Evolutionary conservation across 768 basidiomycete species (phyloP), one percentile per base, ranked within the genome.

Genomic region (Russula sp.): DNA sequence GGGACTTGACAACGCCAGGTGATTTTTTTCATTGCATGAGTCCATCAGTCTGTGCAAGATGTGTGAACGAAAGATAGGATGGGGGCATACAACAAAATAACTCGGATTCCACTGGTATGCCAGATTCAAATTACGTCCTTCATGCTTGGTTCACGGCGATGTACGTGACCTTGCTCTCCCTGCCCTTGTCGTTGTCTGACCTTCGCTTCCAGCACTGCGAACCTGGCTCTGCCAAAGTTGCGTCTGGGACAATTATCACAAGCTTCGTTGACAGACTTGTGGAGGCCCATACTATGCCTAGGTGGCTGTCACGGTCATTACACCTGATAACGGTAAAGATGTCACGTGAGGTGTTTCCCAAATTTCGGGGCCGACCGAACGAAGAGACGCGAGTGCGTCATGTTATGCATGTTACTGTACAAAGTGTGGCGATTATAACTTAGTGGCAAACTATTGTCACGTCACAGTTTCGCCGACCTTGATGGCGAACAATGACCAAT

Each of bases 71-170:
- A 44, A 27, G 45, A 6, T 64, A 59, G 63, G 59, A 64, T 22
- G 45, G 51, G 18, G 59, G 8, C 8, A 22, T 49, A 16, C 35
- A 2, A 32, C 39, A 14, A n/a, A 40, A 16, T 18, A 40, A 14
- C 20, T 6, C 39, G 9, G 3, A 51, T 4, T 31, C 39, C 14
- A 6, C 18, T 34, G 40, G 44, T 7, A 39, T 20, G 6, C 55
- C 49, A 11, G 31, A 56, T 6, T 42, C 58, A 6, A n/a, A 55
- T n/a, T 22, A 48, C 6, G 58, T 35, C 35, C 39, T 54, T 35
- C 63, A 54, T 37, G 64, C 64, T 40, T 65, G 64, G 64, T 40
- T 62, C n/a, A 62, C 64, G 3, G 64, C 64, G n/a, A 58, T 65
- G 64, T 63, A 48, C 42, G 64, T 57, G 6, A 35, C 16, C 14